Percentiles rank a stretch among this genome's conserved stretches.
These are phyloP conservation scores for Raddia distichophylla DNA, from an alignment of 176 grass and related monocot species.

Conservation along the genomic window DNA sequence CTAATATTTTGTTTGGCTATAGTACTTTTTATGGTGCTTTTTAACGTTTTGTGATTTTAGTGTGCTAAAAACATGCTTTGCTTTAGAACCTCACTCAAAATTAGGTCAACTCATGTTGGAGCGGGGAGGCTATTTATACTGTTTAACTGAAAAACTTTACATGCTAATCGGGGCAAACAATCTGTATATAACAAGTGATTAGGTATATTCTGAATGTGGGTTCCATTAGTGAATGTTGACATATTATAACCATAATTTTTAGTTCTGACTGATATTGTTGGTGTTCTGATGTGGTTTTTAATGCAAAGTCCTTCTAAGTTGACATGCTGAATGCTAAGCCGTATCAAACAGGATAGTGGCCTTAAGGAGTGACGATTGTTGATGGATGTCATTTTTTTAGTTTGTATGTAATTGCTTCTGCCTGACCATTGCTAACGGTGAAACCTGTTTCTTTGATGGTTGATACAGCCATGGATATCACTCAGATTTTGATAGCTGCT, in stretches of 20 bases:
- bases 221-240: background rate
- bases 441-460: slow-evolving; percentile 24
- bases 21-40: background rate
- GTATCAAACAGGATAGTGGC: background rate
- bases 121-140: background rate
- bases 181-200: background rate
- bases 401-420: slow-evolving; percentile 22
- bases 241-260: background rate
- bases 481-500: slow-evolving; percentile 69
- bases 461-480: slow-evolving; percentile 69
- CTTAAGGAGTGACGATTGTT: background rate
- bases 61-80: background rate
- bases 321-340: slow-evolving; percentile 14
- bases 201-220: background rate
- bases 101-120: background rate
- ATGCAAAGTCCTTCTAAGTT: background rate
- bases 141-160: slow-evolving; percentile 11
- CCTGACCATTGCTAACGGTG: background rate
- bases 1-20: background rate
- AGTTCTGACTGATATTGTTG: background rate
- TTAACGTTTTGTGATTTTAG: background rate
- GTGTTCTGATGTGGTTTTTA: slow-evolving; percentile 3
- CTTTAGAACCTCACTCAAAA: background rate
- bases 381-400: background rate
- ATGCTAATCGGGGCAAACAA: background rate